Percentiles rank a stretch among this genome's conserved stretches.
phyloP scores from a whole-genome alignment of 1,139 yeast species.

The Pichia sp. region DNA sequence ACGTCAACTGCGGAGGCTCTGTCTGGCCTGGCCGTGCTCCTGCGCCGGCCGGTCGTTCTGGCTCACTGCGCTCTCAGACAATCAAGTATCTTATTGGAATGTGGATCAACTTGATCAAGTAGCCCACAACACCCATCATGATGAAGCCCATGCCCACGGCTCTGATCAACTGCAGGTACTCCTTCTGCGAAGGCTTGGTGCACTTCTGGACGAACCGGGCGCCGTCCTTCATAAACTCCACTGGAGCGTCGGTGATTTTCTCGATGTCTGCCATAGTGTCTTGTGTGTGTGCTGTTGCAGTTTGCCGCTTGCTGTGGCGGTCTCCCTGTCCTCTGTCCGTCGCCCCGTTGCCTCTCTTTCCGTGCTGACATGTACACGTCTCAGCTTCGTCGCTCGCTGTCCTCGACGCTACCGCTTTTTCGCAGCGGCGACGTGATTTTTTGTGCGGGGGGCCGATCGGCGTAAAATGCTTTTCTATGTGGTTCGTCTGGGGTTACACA shows the following conservation, averaged over 20 bases:
- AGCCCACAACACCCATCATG: slow-evolving; percentile 97
- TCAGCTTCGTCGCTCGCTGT: background rate
- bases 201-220: slow-evolving; percentile 83
- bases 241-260: slow-evolving; percentile 83
- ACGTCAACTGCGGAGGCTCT: too few relatives aligned
- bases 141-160: slow-evolving; percentile 96
- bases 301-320: too few relatives aligned
- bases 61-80: slow-evolving; percentile 37
- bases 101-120: slow-evolving; percentile 89
- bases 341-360: too few relatives aligned
- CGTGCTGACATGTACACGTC: background rate
- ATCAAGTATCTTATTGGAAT: slow-evolving; percentile 96
- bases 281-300: too few relatives aligned
- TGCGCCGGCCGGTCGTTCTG: too few relatives aligned
- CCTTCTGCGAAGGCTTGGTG: slow-evolving; percentile 88
- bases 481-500: background rate
- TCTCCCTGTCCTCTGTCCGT: too few relatives aligned
- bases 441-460: background rate
- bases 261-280: slow-evolving; percentile 45
- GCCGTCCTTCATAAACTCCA: slow-evolving; percentile 89
- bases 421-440: background rate
- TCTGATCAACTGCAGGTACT: slow-evolving; percentile 80
- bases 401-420: background rate
- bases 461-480: background rate
- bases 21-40: too few relatives aligned